These are phyloP conservation scores for Calonectria ilicicola DNA, from an alignment of 2,329 filamentous ascomycete genomes.

Conservation along the genomic window DNA sequence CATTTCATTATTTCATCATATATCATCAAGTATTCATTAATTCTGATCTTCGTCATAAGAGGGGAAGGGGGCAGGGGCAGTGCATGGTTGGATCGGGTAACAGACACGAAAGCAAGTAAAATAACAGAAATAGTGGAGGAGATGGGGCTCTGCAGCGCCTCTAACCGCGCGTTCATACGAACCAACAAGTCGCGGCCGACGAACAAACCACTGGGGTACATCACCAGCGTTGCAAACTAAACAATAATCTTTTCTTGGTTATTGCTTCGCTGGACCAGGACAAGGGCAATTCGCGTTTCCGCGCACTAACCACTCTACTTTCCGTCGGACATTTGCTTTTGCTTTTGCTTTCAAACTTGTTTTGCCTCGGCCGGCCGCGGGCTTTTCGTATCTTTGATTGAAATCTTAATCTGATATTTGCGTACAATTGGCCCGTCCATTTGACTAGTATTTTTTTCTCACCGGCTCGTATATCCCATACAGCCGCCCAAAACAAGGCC, in stretches of 20 bases:
- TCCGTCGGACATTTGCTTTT: background rate
- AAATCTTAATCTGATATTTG: background rate
- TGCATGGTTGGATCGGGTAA: background rate
- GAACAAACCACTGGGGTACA: conserved; percentile 4
- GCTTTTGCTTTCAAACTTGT: background rate
- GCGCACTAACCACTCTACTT: background rate
- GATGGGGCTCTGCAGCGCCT: background rate
- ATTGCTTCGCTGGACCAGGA: too few relatives aligned
- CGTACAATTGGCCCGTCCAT: background rate
- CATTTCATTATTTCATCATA: background rate
- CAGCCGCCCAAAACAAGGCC: background rate
- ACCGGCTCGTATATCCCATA: background rate
- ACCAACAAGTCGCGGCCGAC: background rate
- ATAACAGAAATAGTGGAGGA: background rate
- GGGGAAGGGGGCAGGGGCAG: background rate
- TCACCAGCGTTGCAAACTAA: conserved; percentile 1
- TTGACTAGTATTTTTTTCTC: background rate
- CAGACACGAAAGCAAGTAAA: background rate
- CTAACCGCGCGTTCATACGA: background rate
- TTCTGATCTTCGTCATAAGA: background rate
- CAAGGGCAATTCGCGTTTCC: too few relatives aligned
- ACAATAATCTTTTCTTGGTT: too few relatives aligned
- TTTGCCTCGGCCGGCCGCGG: background rate
- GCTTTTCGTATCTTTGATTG: background rate
- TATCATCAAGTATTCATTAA: background rate